phyloP scores from a whole-genome alignment of 352 stramenopile genomes.

The Pythium brassicae region DNA sequence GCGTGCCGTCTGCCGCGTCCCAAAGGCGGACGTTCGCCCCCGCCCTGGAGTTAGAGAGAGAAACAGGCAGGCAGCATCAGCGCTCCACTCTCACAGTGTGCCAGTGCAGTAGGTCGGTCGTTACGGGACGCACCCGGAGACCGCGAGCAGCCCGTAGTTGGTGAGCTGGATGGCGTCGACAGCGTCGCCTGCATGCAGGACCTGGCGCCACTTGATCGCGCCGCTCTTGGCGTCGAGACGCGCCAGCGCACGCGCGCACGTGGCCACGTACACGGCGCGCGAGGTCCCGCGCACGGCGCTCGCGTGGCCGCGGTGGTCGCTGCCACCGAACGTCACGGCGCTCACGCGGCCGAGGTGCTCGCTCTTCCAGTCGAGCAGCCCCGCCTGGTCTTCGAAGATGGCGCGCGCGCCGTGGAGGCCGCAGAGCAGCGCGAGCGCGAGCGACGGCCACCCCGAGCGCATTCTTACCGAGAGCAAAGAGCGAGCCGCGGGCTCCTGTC shows the following conservation, averaged over 20 bases:
- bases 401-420: slow-evolving; percentile 17
- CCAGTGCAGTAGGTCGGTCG: not conserved
- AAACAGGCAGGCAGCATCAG: no score
- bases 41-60: slow-evolving; percentile 19
- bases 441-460: not conserved
- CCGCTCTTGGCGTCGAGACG: slow-evolving; percentile 65
- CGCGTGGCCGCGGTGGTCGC: slow-evolving; percentile 34
- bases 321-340: slow-evolving; percentile 40
- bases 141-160: slow-evolving; percentile 54
- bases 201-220: slow-evolving; percentile 71
- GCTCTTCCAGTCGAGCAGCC: slow-evolving; percentile 74
- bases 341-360: slow-evolving; percentile 56
- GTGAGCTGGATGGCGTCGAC: slow-evolving; percentile 71
- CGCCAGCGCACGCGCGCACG: slow-evolving; percentile 52
- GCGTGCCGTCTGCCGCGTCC: slow-evolving; percentile 50
- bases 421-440: slow-evolving; percentile 20
- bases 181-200: slow-evolving; percentile 50
- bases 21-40: slow-evolving; percentile 65
- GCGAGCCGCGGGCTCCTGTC: not conserved
- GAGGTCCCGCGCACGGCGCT: slow-evolving; percentile 35
- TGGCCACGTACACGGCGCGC: slow-evolving; percentile 66
- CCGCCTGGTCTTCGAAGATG: slow-evolving; percentile 75
- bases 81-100: no score
- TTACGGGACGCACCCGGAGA: slow-evolving; percentile 44
- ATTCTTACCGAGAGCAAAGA: no score